Evolutionary conservation across 2,329 filamentous ascomycete species (phyloP), one percentile per base, ranked within the genome.

Genomic region (Meredithiella fracta): DNA sequence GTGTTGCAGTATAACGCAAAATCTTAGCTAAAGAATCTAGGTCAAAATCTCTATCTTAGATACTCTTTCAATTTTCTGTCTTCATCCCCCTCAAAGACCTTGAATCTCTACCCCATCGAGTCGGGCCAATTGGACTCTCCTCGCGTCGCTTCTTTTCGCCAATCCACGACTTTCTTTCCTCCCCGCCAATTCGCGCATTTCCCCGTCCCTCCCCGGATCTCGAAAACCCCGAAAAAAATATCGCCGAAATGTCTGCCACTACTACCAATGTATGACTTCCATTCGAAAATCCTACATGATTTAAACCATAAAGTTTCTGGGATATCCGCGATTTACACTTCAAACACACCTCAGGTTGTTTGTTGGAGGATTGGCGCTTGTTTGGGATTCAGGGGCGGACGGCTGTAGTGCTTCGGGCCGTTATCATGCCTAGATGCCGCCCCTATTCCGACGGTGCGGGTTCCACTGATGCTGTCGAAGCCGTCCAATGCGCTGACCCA

Each of bases 111-210:
- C 44, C 56, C 47, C 47, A 54, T 49, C 53, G 57, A 53, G 53
- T 53, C 57, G 49, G 54, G 56, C 53, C 57, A 58, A 58, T 58
- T 58, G 53, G 57, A 58, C 49, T 58, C 56, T 53, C 49, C 50
- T 55, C 50, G 53, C 50, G 53, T 55, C 57, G 50, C 52, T 51
- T 52, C 40, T 50, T 58, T 51, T 42, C 47, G 57, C 56, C 34
- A 37, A 49, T 31, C 52, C 25, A 53, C 40, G 34, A 44, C 40
- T 44, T 44, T 17, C 40, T 20, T n/a, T 4, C 7, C 40, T 44
- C 40, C 29, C 2, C 7, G 4, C 40, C 40, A 17, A 15, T 44
- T 44, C 40, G 40, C 40, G 40, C 40, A 17, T 44, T 20, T 44
- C 40, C 3, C 40, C 15, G 40, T 44, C 40, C 7, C 40, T 20